Evolutionary conservation across 2,329 filamentous ascomycete genomes (phyloP).

Genomic region (Emmonsiellopsis sp.): DNA sequence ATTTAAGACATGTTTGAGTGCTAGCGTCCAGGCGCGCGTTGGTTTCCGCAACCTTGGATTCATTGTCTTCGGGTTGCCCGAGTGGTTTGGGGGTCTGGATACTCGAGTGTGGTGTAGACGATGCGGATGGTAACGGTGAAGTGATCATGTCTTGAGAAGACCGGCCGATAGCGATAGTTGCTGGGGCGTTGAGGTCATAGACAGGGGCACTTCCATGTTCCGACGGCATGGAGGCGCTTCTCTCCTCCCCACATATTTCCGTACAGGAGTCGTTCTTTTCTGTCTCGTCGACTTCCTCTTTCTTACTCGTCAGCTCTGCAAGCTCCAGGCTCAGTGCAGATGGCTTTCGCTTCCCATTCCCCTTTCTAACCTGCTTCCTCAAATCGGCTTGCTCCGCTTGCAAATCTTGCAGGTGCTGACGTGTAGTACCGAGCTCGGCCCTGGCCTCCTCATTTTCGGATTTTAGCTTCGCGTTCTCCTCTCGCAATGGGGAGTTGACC

Average conservation of each 20-base stretch:
- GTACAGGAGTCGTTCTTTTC: neutral
- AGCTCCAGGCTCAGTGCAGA: neutral
- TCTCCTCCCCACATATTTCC: too few relatives aligned
- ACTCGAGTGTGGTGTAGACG: too few relatives aligned
- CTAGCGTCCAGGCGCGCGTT: neutral
- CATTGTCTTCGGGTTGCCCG: neutral
- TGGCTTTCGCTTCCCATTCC: neutral
- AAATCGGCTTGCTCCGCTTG: constrained; percentile 1
- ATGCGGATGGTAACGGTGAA: too few relatives aligned
- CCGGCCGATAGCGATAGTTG: too few relatives aligned
- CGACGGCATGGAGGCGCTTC: too few relatives aligned
- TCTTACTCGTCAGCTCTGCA: neutral
- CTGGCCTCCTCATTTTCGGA: neutral
- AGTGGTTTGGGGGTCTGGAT: too few relatives aligned
- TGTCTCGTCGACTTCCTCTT: neutral
- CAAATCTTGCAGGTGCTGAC: constrained; percentile 4
- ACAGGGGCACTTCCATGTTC: too few relatives aligned
- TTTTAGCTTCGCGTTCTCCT: constrained; percentile 2
- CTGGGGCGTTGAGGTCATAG: too few relatives aligned
- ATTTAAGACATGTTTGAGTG: neutral
- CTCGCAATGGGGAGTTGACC: neutral
- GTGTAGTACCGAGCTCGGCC: constrained; percentile 1
- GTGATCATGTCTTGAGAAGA: too few relatives aligned
- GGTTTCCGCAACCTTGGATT: neutral
- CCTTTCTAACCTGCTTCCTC: neutral